These are phyloP conservation scores for Oxalis stricta DNA, from an alignment of 441 rosid species.

Conservation along the genomic window DNA sequence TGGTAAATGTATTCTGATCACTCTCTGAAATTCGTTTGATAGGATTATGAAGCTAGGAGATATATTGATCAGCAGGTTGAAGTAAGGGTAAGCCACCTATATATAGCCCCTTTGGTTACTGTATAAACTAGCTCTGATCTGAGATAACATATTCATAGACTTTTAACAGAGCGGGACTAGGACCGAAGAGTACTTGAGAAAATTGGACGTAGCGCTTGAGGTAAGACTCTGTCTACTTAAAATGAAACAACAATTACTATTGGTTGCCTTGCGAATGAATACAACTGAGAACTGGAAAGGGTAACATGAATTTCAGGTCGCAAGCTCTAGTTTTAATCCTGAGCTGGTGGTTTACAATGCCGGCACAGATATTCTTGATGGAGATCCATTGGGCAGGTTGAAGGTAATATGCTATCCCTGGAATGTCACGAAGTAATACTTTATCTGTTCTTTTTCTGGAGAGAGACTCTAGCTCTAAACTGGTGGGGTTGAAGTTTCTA, in stretches of 20 bases:
- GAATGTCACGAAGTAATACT: too few relatives aligned
- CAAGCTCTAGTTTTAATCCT: slow-evolving; percentile 44
- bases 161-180: slow-evolving; percentile 64
- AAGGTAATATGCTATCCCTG: slow-evolving; percentile 30
- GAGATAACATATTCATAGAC: slow-evolving; percentile 1
- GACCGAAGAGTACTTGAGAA: slow-evolving; percentile 55
- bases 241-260: too few relatives aligned
- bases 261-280: too few relatives aligned
- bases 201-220: slow-evolving; percentile 79
- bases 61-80: slow-evolving; percentile 74
- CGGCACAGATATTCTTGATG: slow-evolving; percentile 91
- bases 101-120: slow-evolving; percentile 4
- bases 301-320: slow-evolving; percentile 58
- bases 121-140: slow-evolving; percentile 1
- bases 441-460: not conserved
- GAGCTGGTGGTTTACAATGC: slow-evolving; percentile 84
- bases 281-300: too few relatives aligned
- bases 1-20: not conserved
- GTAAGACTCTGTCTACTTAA: too few relatives aligned
- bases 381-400: slow-evolving; percentile 83
- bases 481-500: not conserved
- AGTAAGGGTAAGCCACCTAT: slow-evolving; percentile 37
- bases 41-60: slow-evolving; percentile 71
- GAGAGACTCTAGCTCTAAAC: not conserved
- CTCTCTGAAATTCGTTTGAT: slow-evolving; percentile 2